These are phyloP conservation scores for Aspergillus fumigatus DNA, from an alignment of 2,329 filamentous ascomycete genomes.

Conservation along the genomic window DNA sequence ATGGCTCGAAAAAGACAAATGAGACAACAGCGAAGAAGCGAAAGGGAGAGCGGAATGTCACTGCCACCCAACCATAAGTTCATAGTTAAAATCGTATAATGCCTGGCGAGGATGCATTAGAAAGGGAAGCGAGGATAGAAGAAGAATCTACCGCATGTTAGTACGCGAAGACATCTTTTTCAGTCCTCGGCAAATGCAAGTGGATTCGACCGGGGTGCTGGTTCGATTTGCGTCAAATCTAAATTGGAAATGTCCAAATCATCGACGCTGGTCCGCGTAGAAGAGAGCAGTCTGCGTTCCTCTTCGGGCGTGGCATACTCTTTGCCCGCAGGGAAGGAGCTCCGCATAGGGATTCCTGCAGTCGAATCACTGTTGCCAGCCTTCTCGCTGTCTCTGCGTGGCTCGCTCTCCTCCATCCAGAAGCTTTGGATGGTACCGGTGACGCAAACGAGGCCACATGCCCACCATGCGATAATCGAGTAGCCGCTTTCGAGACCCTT, in stretches of 20 bases:
- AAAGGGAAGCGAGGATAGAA: background rate
- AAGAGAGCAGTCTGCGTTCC: constrained; percentile 33
- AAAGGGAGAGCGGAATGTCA: background rate
- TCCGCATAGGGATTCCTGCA: constrained; percentile 20
- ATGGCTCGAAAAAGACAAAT: constrained; percentile 3
- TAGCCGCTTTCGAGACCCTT: constrained; percentile 74
- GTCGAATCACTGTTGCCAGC: constrained; percentile 25
- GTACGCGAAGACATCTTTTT: background rate
- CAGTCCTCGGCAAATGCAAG: constrained; percentile 6
- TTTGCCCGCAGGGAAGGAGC: constrained; percentile 17
- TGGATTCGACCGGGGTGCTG: constrained; percentile 8
- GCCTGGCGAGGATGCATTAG: background rate
- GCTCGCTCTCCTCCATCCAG: constrained; percentile 64
- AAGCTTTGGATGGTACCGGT: constrained; percentile 70
- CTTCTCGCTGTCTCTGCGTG: constrained; percentile 38
- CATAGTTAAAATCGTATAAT: background rate
- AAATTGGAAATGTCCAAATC: constrained; percentile 27
- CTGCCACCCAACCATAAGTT: background rate
- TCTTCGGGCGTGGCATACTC: constrained; percentile 27
- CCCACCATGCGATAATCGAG: constrained; percentile 92
- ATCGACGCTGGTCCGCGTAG: constrained; percentile 31
- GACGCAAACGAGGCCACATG: constrained; percentile 70
- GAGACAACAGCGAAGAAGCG: background rate
- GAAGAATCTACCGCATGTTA: background rate
- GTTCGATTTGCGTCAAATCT: constrained; percentile 16